A percentile compares a stretch with the other conserved stretches of the same genome.
These are phyloP conservation scores for Torulaspora delbrueckii DNA, from an alignment of 805 yeast genomes.

Conservation along the genomic window DNA sequence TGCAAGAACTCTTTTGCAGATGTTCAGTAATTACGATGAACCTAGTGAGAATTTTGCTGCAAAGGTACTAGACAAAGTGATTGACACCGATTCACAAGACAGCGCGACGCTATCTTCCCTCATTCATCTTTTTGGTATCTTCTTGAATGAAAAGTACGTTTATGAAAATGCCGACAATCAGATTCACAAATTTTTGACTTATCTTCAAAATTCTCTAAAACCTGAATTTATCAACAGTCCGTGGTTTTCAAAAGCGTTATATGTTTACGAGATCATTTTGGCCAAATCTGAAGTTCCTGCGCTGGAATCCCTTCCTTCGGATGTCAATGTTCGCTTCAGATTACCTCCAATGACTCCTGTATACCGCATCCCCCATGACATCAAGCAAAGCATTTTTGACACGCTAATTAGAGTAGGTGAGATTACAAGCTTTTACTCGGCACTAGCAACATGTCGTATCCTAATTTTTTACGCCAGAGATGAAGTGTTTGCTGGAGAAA, in stretches of 20 bases:
- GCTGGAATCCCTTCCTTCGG: slow-evolving; percentile 34
- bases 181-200: slow-evolving; percentile 36
- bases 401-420: slow-evolving; percentile 40
- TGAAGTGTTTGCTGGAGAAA: slow-evolving; percentile 36
- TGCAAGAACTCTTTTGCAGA: slow-evolving; percentile 39
- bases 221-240: slow-evolving; percentile 40
- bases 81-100: slow-evolving; percentile 35
- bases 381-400: slow-evolving; percentile 39
- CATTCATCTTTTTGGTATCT: slow-evolving; percentile 40
- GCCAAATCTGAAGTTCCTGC: slow-evolving; percentile 49
- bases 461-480: slow-evolving; percentile 50
- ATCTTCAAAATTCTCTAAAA: slow-evolving; percentile 37
- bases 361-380: slow-evolving; percentile 21
- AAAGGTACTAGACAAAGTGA: slow-evolving; percentile 37
- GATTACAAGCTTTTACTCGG: slow-evolving; percentile 43
- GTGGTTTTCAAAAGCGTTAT: slow-evolving; percentile 58
- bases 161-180: slow-evolving; percentile 35
- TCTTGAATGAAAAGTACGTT: slow-evolving; percentile 39
- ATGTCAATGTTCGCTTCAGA: slow-evolving; percentile 18
- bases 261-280: slow-evolving; percentile 51
- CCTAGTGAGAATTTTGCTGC: slow-evolving; percentile 36
- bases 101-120: slow-evolving; percentile 37
- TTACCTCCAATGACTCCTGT: slow-evolving; percentile 20
- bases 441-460: slow-evolving; percentile 50
- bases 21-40: slow-evolving; percentile 34